phyloP scores from a whole-genome alignment of 2,329 filamentous ascomycete species.

The Cercospora sojina region DNA sequence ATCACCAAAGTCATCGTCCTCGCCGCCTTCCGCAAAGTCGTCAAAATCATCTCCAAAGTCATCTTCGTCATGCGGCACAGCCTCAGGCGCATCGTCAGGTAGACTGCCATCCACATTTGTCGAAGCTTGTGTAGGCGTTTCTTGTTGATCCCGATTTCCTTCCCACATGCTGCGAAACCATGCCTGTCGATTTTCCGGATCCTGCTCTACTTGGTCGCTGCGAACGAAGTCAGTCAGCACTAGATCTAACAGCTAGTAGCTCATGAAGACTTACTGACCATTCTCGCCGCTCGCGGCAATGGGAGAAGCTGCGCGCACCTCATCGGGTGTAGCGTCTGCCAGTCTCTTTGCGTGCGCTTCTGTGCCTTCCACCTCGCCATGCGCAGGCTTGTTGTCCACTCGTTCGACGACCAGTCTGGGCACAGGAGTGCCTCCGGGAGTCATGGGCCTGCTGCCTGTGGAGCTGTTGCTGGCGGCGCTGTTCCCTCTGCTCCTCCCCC shows the following conservation, averaged over 20 bases:
- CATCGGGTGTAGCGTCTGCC: conserved; percentile 60
- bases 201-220: conserved; percentile 39
- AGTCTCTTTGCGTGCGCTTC: conserved; percentile 56
- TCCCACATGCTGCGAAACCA: conserved; percentile 39
- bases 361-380: conserved; percentile 64
- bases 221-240: conserved; percentile 15
- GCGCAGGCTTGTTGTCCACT: conserved; percentile 56
- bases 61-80: conserved; percentile 59
- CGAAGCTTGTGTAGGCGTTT: conserved; percentile 17
- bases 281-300: conserved; percentile 51
- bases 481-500: conserved; percentile 33
- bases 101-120: conserved; percentile 30
- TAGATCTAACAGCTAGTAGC: neutral
- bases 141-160: conserved; percentile 22
- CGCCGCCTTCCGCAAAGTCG: conserved; percentile 56
- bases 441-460: conserved; percentile 44
- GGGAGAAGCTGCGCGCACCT: conserved; percentile 52
- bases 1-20: conserved; percentile 53
- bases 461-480: conserved; percentile 41
- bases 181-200: conserved; percentile 33
- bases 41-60: conserved; percentile 71
- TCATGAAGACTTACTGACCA: conserved; percentile 54
- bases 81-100: conserved; percentile 57
- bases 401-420: conserved; percentile 63
- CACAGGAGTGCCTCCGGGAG: conserved; percentile 54